phyloP scores from a whole-genome alignment of 768 basidiomycete species.

The Lactarius psammicola region DNA sequence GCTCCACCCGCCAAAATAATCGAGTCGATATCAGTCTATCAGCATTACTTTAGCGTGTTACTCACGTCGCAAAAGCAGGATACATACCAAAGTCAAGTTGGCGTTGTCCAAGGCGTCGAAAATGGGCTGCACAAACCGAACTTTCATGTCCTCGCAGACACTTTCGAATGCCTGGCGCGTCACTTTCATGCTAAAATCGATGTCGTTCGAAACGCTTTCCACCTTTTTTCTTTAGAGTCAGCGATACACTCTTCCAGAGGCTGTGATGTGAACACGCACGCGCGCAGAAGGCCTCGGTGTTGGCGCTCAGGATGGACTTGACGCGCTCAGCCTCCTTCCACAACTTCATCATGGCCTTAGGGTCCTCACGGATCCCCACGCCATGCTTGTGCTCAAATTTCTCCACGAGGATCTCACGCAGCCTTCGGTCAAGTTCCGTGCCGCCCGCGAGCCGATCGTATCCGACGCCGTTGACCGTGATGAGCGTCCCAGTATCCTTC shows the following conservation, averaged over 20 bases:
- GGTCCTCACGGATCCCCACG: conserved; percentile 66
- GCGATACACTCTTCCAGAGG: neutral
- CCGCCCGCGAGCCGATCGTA: conserved; percentile 78
- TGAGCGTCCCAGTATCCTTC: conserved; percentile 53
- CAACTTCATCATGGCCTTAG: conserved; percentile 86
- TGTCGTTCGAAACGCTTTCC: conserved; percentile 85
- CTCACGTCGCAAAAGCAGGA: neutral
- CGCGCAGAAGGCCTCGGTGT: conserved; percentile 71
- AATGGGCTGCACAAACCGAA: conserved; percentile 67
- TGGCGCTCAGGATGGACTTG: conserved; percentile 92
- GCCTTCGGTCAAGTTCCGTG: conserved; percentile 76
- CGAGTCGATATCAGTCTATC: conserved; percentile 75
- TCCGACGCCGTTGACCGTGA: conserved; percentile 78
- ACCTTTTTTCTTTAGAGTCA: conserved; percentile 48
- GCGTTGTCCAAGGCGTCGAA: conserved; percentile 67
- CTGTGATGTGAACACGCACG: conserved; percentile 43
- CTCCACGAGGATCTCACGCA: conserved; percentile 76
- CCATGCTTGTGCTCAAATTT: conserved; percentile 73
- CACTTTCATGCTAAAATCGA: conserved; percentile 83
- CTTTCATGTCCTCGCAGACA: conserved; percentile 63
- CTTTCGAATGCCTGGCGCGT: conserved; percentile 77
- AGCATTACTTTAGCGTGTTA: conserved; percentile 9
- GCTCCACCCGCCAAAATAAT: conserved; percentile 92
- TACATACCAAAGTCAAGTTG: conserved; percentile 61
- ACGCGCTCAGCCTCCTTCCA: conserved; percentile 92